A percentile compares a stretch with the other conserved stretches of the same genome.
Evolutionary conservation across 1,284 basidiomycete genomes (phyloP).

Genomic region (Leucoagaricus sp.): DNA sequence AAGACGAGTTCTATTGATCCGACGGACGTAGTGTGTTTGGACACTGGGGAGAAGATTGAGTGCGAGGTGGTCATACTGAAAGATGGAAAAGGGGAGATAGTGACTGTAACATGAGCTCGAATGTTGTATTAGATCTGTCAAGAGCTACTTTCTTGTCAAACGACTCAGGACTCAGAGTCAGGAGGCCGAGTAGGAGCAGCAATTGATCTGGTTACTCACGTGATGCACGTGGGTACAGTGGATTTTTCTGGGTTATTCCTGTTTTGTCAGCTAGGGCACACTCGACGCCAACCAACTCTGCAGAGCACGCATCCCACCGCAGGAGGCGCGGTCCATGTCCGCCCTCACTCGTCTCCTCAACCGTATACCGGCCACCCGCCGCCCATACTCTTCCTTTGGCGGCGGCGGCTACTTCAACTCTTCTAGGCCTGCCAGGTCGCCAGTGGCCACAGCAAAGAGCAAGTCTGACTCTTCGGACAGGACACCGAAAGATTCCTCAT

Average conservation of each 20-base stretch:
- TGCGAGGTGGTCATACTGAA: slow-evolving; percentile 91
- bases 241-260: background rate
- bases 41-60: slow-evolving; percentile 92
- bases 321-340: slow-evolving; percentile 32
- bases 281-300: background rate
- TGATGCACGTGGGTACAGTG: background rate
- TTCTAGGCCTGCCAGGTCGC: slow-evolving; percentile 60
- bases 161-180: background rate
- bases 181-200: background rate
- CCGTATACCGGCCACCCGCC: slow-evolving; percentile 46
- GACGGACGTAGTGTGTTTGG: slow-evolving; percentile 91
- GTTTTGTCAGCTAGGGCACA: background rate
- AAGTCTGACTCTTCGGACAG: slow-evolving; percentile 33
- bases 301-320: background rate
- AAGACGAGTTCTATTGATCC: slow-evolving; percentile 82
- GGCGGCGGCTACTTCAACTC: slow-evolving; percentile 76
- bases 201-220: slow-evolving; percentile 2
- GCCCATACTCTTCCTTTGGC: slow-evolving; percentile 74
- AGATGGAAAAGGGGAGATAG: slow-evolving; percentile 84
- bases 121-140: slow-evolving; percentile 13
- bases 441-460: slow-evolving; percentile 37
- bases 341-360: slow-evolving; percentile 52
- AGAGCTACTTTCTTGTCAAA: background rate
- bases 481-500: slow-evolving; percentile 22
- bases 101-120: slow-evolving; percentile 68